Base-by-base conservation (phyloP, 345 rosid species). In the Lepidium sativum region DNA sequence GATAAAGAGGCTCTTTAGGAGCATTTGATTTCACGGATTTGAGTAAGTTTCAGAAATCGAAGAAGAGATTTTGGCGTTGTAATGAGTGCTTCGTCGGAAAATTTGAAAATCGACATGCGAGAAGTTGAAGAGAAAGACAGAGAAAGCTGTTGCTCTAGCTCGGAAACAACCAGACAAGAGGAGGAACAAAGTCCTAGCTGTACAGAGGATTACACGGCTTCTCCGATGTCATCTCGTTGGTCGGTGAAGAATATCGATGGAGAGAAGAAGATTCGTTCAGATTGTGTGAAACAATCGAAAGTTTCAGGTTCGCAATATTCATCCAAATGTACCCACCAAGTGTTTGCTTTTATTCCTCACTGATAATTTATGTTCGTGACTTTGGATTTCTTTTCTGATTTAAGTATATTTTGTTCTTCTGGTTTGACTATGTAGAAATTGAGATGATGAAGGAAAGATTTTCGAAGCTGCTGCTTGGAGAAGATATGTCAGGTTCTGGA, bases 401-500 rank as follows among this genome's bases (percentile, higher is more conserved):
- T 67, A 43, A 41, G 60, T 59, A 38, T 21, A 12, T 52, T 56
- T 9, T 43, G 25, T 42, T 17, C 50, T 75, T 42, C 23, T 76
- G 60, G 63, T 38, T 37, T 71, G 70, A 61, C 18, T 44, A 50
- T 74, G 37, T 67, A 95, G 99, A 85, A 75, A 67, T 83, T 60
- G 98, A 95, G 69, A 78, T 91, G 97, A 91, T 95, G 97, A 91
- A 88, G 77, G 99, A 95, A 74, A 88, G 96, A 71, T 91, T 91
- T 77, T 78, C 97, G 20, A 95, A 95, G 70, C 69, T 95, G 80
- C 71, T 95, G 55, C 99, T 95, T 54, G 99, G 97, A 13, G 99
- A 95, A 72, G 99, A 95, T 69, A 91, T 95, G 97, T 91, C 99
- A n/a, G 99, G 99, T 54, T 78, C 83, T 72, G 99, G 99, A 21